Conservation (phyloP, 768 basidiomycete genomes). For the Tremella yokohamensis region DNA sequence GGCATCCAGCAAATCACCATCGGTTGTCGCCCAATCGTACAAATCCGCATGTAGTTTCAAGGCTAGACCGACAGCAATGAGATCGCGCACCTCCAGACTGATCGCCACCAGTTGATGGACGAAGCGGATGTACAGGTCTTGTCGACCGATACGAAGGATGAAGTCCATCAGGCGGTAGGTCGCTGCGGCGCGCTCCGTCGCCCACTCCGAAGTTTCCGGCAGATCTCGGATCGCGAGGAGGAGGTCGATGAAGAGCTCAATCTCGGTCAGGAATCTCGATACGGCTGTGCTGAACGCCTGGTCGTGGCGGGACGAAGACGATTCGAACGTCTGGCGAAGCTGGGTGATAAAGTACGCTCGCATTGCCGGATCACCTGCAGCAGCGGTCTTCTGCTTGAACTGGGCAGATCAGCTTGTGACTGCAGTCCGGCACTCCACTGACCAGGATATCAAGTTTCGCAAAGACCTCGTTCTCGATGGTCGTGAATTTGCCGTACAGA, state of each 20-base stretch:
- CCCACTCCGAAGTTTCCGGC: conserved; percentile 88
- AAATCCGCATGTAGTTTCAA: conserved; percentile 90
- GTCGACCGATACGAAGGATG: conserved; percentile 81
- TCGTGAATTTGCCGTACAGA: conserved; percentile 75
- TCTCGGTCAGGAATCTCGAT: conserved; percentile 76
- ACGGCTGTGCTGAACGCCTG: conserved; percentile 73
- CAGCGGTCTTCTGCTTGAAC: conserved; percentile 21
- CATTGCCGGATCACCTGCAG: conserved; percentile 67
- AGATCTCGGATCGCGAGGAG: conserved; percentile 79
- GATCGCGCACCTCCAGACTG: conserved; percentile 30
- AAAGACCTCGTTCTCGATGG: conserved; percentile 87
- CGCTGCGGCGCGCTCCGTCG: conserved; percentile 89
- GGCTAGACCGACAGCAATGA: conserved; percentile 68
- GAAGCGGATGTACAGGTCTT: conserved; percentile 94
- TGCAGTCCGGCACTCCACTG: conserved; percentile 71
- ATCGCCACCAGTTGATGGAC: conserved; percentile 92
- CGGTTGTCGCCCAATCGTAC: conserved; percentile 71
- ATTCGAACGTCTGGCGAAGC: conserved; percentile 80
- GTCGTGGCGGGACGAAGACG: conserved; percentile 65
- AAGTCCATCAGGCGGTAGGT: conserved; percentile 90
- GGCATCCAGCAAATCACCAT: conserved; percentile 26
- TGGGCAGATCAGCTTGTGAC: not conserved
- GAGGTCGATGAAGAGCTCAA: conserved; percentile 88
- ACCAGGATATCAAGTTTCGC: conserved; percentile 85
- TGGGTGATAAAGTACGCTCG: conserved; percentile 90